These are phyloP conservation scores for Pythium folliculosum DNA, from an alignment of 352 stramenopile species.

Conservation along the genomic window DNA sequence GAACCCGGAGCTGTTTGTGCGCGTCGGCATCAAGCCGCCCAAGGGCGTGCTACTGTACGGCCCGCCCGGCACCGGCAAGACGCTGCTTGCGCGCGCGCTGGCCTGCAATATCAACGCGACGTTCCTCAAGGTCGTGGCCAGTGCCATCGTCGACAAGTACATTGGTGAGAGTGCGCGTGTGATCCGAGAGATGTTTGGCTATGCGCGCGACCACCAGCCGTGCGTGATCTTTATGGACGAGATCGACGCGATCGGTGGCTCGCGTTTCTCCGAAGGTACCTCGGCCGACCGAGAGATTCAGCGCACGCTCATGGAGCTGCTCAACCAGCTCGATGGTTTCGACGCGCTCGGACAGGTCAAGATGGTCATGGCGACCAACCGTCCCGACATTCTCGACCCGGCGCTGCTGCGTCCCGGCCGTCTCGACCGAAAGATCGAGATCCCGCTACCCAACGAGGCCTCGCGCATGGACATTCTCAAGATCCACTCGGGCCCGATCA, in stretches of 20 bases:
- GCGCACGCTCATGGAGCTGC: conserved; percentile 98
- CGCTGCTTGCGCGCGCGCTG: conserved; percentile 96
- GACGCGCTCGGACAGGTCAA: conserved; percentile 98
- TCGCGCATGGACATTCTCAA: conserved; percentile 99
- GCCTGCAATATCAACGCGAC: conserved; percentile 99
- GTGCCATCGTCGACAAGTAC: conserved; percentile 99
- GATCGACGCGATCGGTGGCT: conserved; percentile 99
- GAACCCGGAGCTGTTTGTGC: conserved; percentile 99
- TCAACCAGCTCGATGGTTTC: conserved; percentile 99
- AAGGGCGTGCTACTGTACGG: conserved; percentile 98
- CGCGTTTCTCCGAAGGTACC: conserved; percentile 97
- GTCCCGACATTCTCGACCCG: conserved; percentile 99
- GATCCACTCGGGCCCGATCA: conserved; percentile 98
- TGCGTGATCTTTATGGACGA: conserved; percentile 99
- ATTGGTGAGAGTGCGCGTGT: conserved; percentile 99
- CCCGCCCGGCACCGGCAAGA: conserved; percentile 99
- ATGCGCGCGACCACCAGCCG: conserved; percentile 96
- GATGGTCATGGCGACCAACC: conserved; percentile 99
- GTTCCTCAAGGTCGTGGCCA: conserved; percentile 99
- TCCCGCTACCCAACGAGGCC: conserved; percentile 98
- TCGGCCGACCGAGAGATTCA: conserved; percentile 98
- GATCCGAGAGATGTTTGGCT: conserved; percentile 99
- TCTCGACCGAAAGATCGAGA: conserved; percentile 99
- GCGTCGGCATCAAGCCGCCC: conserved; percentile 98
- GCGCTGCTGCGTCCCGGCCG: conserved; percentile 97